Base-by-base conservation (phyloP, 225 moss, liverwort and hornwort species). In the Takakia lepidozioides region DNA sequence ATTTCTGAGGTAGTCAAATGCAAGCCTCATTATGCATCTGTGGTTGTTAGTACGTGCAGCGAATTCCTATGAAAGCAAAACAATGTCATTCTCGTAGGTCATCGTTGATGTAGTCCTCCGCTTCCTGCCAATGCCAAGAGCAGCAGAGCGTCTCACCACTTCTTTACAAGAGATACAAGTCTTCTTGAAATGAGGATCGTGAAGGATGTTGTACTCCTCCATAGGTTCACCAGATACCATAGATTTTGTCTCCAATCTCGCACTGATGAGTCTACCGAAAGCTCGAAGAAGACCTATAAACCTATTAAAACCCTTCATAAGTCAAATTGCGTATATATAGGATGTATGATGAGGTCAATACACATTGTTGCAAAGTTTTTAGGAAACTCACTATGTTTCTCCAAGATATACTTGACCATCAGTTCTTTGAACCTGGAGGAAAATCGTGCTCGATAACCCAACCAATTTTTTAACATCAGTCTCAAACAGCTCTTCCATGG, bases 131-230 rank as follows among this genome's bases (percentile, higher is more conserved):
- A 43, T 43, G 15, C 42, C 42, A 43, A 19, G 14, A 5, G 11
- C 18, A 4, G 11, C 42, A 19, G 42, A 43, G 5, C 18, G 5
- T n/a, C 18, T 15, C 11, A 19, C 42, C 6, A 17, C 11, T 10
- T 5, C 15, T 9, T 5, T 19, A n/a, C 42, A 43, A 43, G 42
- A 43, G 5, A 43, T 17, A 19, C 42, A 43, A 43, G 15, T n/a
- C 18, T 43, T 43, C 42, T 43, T 43, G 18, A 43, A 43, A 13
- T 17, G 42, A 15, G 42, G 42, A 43, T 43, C 42, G 5, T 5
- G 14, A 15, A n/a, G 4, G 18, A 43, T 43, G 18, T 43, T 13
- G 42, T 13, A 43, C 42, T 43, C 7, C 11, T 43, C 7, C 11
- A 19, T 13, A 5, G 11, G 42, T 13, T 15, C 6, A 43, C 14